These are phyloP conservation scores for Coemansia sp. DNA, from an alignment of 192 early-diverging fungal genomes.

Conservation along the genomic window DNA sequence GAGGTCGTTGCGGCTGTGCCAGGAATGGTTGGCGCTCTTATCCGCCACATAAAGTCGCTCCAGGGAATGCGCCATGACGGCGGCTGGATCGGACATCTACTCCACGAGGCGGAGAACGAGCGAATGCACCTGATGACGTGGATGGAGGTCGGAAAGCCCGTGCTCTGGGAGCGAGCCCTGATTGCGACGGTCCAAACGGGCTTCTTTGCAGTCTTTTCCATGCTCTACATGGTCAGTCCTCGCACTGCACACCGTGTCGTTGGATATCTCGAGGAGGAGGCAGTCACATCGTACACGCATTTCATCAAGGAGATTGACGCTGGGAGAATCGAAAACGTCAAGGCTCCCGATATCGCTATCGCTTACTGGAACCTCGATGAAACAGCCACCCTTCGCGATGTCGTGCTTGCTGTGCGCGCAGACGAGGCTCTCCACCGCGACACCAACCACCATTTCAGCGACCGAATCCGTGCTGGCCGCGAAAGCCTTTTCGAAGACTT, in stretches of 20 bases:
- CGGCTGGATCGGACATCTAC: constrained; percentile 86
- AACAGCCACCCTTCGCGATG: constrained; percentile 72
- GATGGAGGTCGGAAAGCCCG: constrained; percentile 72
- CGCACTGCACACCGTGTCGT: constrained; percentile 81
- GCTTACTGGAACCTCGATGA: constrained; percentile 79
- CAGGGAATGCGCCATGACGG: constrained; percentile 78
- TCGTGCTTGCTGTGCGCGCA: constrained; percentile 82
- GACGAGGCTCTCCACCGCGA: constrained; percentile 92
- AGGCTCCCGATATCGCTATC: constrained; percentile 82
- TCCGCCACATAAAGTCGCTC: constrained; percentile 79
- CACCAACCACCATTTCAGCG: constrained; percentile 85
- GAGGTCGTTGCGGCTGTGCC: constrained; percentile 79
- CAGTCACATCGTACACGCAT: constrained; percentile 86
- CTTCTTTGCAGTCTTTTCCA: constrained; percentile 87
- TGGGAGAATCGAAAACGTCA: constrained; percentile 66
- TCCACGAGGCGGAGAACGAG: constrained; percentile 95
- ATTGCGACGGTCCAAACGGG: constrained; percentile 81
- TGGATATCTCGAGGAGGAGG: constrained; percentile 94
- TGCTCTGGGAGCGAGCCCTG: constrained; percentile 60
- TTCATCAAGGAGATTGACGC: constrained; percentile 82
- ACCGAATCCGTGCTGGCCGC: constrained; percentile 56
- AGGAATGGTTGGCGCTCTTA: constrained; percentile 86
- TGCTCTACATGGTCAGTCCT: constrained; percentile 76
- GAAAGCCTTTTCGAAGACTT: constrained; percentile 58
- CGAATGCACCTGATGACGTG: constrained; percentile 74